A percentile compares a stretch with the other conserved stretches of the same genome.
Evolutionary conservation across 2,329 filamentous ascomycete species (phyloP).

Genomic region (Colletotrichum chrysophilum): DNA sequence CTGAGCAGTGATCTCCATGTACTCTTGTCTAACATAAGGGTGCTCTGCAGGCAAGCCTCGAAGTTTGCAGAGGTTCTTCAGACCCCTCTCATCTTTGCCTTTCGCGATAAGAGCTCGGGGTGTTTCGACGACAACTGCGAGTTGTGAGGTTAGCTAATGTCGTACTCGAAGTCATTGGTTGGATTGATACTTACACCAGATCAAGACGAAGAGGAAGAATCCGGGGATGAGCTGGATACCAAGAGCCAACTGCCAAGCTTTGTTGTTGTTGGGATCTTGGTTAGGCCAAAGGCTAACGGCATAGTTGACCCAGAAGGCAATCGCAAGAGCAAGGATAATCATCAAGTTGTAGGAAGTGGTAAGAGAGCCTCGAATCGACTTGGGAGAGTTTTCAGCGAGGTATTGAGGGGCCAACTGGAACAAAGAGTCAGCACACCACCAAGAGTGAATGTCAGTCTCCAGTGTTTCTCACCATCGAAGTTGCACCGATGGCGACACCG

Average conservation of each 20-base stretch:
- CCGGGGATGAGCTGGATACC: conserved; percentile 43
- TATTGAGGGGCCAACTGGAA: conserved; percentile 40
- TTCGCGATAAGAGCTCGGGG: conserved; percentile 35
- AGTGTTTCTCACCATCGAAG: conserved; percentile 31
- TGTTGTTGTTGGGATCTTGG: conserved; percentile 33
- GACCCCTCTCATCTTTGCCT: conserved; percentile 37
- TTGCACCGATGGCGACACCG: conserved; percentile 38
- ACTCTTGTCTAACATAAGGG: conserved; percentile 20
- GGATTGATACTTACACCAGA: conserved; percentile 28
- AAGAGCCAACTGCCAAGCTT: conserved; percentile 38
- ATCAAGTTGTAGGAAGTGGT: conserved; percentile 45
- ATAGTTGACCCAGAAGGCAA: conserved; percentile 39
- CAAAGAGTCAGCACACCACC: background rate
- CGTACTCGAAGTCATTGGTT: background rate
- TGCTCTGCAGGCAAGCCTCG: conserved; percentile 29
- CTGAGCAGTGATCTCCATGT: conserved; percentile 20
- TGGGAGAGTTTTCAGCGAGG: conserved; percentile 44
- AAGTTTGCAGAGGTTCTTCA: conserved; percentile 41
- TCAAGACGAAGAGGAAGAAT: conserved; percentile 36
- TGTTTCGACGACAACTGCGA: conserved; percentile 23
- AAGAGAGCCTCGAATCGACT: conserved; percentile 42
- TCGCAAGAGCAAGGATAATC: conserved; percentile 38
- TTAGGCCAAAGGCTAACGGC: conserved; percentile 28
- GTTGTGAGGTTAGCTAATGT: background rate
- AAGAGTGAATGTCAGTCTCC: too few species aligned